Base-by-base conservation (phyloP, 2,329 filamentous ascomycete species). In the Penicillium sp. region DNA sequence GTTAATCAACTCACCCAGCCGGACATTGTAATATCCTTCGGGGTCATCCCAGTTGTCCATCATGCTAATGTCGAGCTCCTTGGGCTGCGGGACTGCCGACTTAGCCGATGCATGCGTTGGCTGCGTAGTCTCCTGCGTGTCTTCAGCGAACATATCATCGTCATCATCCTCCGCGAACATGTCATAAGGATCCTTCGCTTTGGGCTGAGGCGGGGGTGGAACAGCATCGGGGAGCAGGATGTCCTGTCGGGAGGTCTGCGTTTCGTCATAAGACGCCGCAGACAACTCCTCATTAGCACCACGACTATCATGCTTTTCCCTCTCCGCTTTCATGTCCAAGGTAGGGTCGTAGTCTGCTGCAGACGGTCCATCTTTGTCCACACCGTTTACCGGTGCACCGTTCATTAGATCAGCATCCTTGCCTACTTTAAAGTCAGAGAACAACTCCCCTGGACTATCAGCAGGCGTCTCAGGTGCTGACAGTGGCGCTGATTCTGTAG, bases 21-120 rank as follows among this genome's bases (percentile, higher is more conserved):
- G 88, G 51, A 96, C 84, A 69, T 93, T 94, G 76, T 97, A 98
- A 67, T 97, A 97, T 6, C 91, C 93, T 63, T 97, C 89, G 45
- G 85, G 83, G 65, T 97, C 93, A 64, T 95, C 90, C 83, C 83
- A 88, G 52, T 95, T 91, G 63, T 97, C 91, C 45, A 96, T 80
- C 68, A 91, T 87, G 54, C 84, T 87, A 54, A 83, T 83, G 64
- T 80, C 79, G 46, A 82, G 67, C 68, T 84, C 72, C 69, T 82
- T 72, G 58, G 74, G 75, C 66, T 75, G 75, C 34, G 74, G 73
- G 9, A 74, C 63, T 21, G 69, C 73, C 40, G 76, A n/a, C n/a
- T n/a, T 74, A 19, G 76, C 75, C 29, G 75, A 75, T 28, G 70
- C 69, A 45, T 72, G 68, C 22, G 75, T 72, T 6, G 68, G 65